phyloP scores from a whole-genome alignment of 108 stramenopile species.

The Nitzschia sp. region DNA sequence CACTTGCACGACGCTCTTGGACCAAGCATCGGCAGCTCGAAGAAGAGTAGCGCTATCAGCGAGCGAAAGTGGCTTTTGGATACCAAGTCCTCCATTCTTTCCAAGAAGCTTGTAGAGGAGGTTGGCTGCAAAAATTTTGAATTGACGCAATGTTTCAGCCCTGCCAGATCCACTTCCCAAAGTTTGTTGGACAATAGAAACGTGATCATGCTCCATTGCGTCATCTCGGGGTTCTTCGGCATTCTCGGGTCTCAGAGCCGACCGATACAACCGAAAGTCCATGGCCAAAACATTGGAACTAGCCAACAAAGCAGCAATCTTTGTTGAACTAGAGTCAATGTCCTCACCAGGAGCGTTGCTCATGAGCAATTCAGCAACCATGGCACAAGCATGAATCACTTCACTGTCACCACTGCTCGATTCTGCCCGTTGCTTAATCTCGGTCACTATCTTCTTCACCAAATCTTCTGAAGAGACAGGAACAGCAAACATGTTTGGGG shows the following conservation, averaged over 20 bases:
- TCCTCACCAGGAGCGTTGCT: slow-evolving; percentile 51
- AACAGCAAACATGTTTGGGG: slow-evolving; percentile 19
- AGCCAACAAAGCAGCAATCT: slow-evolving; percentile 42
- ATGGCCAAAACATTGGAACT: slow-evolving; percentile 32
- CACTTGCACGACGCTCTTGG: slow-evolving; percentile 31
- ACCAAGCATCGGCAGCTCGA: slow-evolving; percentile 42
- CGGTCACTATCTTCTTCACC: slow-evolving; percentile 17
- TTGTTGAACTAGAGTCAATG: slow-evolving; percentile 17
- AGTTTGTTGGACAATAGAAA: slow-evolving; percentile 14
- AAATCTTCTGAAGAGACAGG: slow-evolving; percentile 19
- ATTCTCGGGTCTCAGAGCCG: slow-evolving; percentile 46
- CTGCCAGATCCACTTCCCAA: slow-evolving; percentile 28
- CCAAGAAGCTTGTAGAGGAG: slow-evolving; percentile 46
- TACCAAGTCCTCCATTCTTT: slow-evolving; percentile 26
- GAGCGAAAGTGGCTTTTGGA: slow-evolving; percentile 21
- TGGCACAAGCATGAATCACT: slow-evolving; percentile 32
- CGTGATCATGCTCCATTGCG: slow-evolving; percentile 14
- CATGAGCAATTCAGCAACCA: slow-evolving; percentile 57
- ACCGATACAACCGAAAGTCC: slow-evolving; percentile 54
- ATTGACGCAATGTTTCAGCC: slow-evolving; percentile 49
- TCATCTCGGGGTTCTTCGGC: not conserved
- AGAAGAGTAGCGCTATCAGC: slow-evolving; percentile 26
- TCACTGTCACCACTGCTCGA: not conserved
- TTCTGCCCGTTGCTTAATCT: slow-evolving; percentile 20
- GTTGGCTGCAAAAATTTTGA: slow-evolving; percentile 60